phyloP scores from a whole-genome alignment of 306 rosid genomes.

The Lupinus albus region DNA sequence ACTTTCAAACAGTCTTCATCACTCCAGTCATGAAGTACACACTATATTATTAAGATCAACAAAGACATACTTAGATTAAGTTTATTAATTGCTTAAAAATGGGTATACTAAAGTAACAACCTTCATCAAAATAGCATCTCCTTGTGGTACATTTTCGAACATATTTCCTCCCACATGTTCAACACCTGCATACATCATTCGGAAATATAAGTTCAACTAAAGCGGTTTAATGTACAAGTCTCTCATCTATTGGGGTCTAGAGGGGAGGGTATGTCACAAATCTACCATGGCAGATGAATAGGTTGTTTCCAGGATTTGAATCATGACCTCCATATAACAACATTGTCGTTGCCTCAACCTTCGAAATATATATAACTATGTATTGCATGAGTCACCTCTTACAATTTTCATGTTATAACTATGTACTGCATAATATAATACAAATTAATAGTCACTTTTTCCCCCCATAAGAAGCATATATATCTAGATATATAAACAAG shows the following conservation, averaged over 20 bases:
- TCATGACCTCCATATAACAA: too few species aligned
- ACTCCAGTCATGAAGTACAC: slow-evolving; percentile 43
- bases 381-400: too few species aligned
- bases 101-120: slow-evolving; percentile 20
- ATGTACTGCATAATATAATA: too few species aligned
- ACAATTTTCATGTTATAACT: too few species aligned
- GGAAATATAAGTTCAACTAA: background rate
- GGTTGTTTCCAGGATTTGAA: too few species aligned
- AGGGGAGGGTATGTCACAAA: too few species aligned
- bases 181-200: slow-evolving; percentile 32
- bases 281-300: too few species aligned
- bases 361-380: too few species aligned
- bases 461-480: background rate
- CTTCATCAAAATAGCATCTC: slow-evolving; percentile 58
- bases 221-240: background rate
- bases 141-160: slow-evolving; percentile 53
- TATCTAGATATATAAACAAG: background rate
- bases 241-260: too few species aligned
- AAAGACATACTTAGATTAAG: background rate
- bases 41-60: slow-evolving; percentile 30
- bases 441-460: too few species aligned
- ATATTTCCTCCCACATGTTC: slow-evolving; percentile 56
- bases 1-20: slow-evolving; percentile 29
- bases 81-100: background rate
- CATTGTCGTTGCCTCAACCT: too few species aligned